Conservation (phyloP, 1,139 yeast species). For the Taphrina pruni region DNA sequence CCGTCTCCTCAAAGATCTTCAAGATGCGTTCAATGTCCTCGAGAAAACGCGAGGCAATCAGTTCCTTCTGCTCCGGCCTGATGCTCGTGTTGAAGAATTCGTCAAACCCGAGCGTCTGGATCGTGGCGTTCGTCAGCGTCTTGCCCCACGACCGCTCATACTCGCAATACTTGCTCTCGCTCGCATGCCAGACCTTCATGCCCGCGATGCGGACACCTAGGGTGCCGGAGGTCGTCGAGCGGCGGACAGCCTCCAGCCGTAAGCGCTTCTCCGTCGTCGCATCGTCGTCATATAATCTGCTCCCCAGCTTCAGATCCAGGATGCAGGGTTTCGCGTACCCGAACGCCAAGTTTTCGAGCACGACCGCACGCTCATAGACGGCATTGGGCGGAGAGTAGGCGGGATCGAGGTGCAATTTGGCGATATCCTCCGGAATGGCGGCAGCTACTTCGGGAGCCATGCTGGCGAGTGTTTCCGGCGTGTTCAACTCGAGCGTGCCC, state of each 20-base stretch:
- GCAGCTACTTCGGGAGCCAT: constrained; percentile 37
- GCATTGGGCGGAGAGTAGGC: constrained; percentile 32
- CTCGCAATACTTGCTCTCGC: constrained; percentile 55
- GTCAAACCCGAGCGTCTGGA: constrained; percentile 52
- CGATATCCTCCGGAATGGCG: constrained; percentile 20
- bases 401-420: constrained; percentile 9
- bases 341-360: constrained; percentile 71
- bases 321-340: constrained; percentile 73
- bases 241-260: constrained; percentile 68
- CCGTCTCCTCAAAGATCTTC: constrained; percentile 66
- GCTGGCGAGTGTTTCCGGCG: constrained; percentile 36
- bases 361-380: constrained; percentile 54
- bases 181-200: constrained; percentile 64
- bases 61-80: constrained; percentile 51
- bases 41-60: constrained; percentile 57
- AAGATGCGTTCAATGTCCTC: constrained; percentile 68
- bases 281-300: constrained; percentile 66
- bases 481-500: constrained; percentile 39
- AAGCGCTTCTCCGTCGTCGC: constrained; percentile 65
- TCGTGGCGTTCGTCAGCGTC: constrained; percentile 56
- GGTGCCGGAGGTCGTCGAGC: constrained; percentile 78
- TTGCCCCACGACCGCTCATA: constrained; percentile 79
- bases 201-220: constrained; percentile 83
- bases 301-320: constrained; percentile 83
- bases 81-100: constrained; percentile 56